phyloP scores from a whole-genome alignment of 441 rosid genomes.

The Gossypium lobatum region DNA sequence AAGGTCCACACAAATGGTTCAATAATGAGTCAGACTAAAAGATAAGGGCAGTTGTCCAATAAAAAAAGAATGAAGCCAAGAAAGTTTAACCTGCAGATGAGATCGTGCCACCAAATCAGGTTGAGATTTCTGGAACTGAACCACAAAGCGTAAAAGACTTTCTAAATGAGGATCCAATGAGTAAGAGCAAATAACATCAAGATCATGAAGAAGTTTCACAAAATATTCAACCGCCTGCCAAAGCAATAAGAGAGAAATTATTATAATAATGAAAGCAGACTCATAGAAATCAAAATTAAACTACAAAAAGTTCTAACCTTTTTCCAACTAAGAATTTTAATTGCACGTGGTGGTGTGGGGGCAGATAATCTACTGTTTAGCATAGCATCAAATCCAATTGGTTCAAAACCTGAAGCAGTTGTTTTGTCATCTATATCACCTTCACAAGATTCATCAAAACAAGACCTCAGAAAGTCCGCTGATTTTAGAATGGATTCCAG shows the following conservation, averaged over 20 bases:
- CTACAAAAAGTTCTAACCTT: slow-evolving; percentile 42
- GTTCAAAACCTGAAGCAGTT: slow-evolving; percentile 77
- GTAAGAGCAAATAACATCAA: slow-evolving; percentile 69
- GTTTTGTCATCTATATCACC: slow-evolving; percentile 53
- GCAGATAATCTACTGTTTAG: slow-evolving; percentile 84
- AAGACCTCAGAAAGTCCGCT: slow-evolving; percentile 42
- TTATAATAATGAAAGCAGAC: slow-evolving; percentile 20
- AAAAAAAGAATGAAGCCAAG: slow-evolving; percentile 11
- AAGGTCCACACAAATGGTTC: not conserved
- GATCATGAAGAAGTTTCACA: slow-evolving; percentile 83
- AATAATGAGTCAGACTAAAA: not conserved
- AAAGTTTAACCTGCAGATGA: slow-evolving; percentile 78
- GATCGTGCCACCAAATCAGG: slow-evolving; percentile 94
- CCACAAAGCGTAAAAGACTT: slow-evolving; percentile 63
- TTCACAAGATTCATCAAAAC: slow-evolving; percentile 29
- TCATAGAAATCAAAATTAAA: slow-evolving; percentile 13
- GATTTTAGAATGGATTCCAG: slow-evolving; percentile 53
- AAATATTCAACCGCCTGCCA: slow-evolving; percentile 79
- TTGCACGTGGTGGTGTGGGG: slow-evolving; percentile 94
- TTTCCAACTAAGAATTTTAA: slow-evolving; percentile 77
- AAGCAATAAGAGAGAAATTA: slow-evolving; percentile 18
- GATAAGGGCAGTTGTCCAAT: not conserved
- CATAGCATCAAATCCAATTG: slow-evolving; percentile 88
- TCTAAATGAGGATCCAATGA: slow-evolving; percentile 64
- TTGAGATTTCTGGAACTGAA: slow-evolving; percentile 76